Conservation (phyloP, 768 basidiomycete species). For the Trametes coccinea region DNA sequence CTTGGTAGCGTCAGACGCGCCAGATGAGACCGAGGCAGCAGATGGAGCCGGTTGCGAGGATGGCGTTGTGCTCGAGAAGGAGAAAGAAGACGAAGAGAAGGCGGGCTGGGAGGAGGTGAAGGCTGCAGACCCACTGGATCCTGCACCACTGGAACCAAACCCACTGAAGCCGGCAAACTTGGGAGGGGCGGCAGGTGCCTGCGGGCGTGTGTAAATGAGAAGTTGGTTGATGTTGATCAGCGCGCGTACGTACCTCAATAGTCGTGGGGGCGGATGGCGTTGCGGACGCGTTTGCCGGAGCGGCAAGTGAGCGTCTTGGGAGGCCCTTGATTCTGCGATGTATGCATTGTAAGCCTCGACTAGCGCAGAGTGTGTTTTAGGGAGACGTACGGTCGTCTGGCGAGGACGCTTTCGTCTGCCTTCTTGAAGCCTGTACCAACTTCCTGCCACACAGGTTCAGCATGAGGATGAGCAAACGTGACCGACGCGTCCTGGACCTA, state of each 20-base stretch:
- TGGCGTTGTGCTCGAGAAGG: background rate
- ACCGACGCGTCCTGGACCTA: conserved; percentile 9
- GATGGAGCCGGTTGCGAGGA: conserved; percentile 15
- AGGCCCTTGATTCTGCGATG: conserved; percentile 60
- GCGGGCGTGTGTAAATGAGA: background rate
- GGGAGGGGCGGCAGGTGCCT: conserved; percentile 26
- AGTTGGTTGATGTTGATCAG: background rate
- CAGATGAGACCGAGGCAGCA: conserved; percentile 33
- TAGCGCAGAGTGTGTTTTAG: background rate
- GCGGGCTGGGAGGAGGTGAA: conserved; percentile 21
- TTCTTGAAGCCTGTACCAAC: conserved; percentile 51
- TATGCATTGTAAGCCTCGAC: background rate
- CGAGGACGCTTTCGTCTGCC: conserved; percentile 59
- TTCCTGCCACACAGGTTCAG: conserved; percentile 37
- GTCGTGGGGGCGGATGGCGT: conserved; percentile 7
- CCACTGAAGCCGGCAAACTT: conserved; percentile 57
- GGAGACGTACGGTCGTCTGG: conserved; percentile 54
- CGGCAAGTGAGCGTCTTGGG: conserved; percentile 48
- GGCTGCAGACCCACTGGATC: conserved; percentile 38
- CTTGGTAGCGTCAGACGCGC: conserved; percentile 50
- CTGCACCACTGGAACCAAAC: conserved; percentile 43
- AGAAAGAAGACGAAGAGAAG: conserved; percentile 19
- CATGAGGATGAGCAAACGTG: background rate
- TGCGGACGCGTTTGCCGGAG: conserved; percentile 19
- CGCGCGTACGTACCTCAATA: conserved; percentile 27